Evolutionary conservation across 2,329 filamentous ascomycete species (phyloP).

Genomic region (Cercospora canescens): DNA sequence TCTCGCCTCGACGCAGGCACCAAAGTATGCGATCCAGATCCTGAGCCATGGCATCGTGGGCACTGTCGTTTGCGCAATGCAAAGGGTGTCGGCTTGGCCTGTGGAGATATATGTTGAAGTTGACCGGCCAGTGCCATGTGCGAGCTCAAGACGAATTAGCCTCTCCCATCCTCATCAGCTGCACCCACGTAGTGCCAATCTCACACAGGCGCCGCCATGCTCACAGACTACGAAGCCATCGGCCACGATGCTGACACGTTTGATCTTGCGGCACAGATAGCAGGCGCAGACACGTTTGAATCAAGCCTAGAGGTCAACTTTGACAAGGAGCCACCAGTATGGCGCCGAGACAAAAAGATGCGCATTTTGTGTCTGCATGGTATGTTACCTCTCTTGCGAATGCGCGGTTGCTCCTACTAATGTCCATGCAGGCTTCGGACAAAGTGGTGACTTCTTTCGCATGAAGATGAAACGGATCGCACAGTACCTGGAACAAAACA

Average conservation of each 20-base stretch:
- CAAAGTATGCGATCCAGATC: conserved; percentile 2
- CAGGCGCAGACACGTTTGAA: conserved; percentile 11
- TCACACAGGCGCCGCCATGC: conserved; percentile 1
- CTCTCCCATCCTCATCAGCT: too few relatives aligned
- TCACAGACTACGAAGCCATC: conserved; percentile 14
- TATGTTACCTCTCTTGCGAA: background rate
- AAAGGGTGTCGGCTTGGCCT: background rate
- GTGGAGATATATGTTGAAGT: background rate
- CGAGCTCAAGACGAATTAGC: too few relatives aligned
- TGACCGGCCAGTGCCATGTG: background rate
- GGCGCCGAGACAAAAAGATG: conserved; percentile 9
- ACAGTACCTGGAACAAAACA: conserved; percentile 13
- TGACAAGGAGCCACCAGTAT: conserved; percentile 6
- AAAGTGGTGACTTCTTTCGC: conserved; percentile 22
- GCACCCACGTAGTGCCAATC: too few relatives aligned
- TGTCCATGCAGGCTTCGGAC: conserved; percentile 17
- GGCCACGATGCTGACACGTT: conserved; percentile 12
- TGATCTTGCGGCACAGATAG: conserved; percentile 7
- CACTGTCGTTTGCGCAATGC: background rate
- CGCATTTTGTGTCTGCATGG: conserved; percentile 16
- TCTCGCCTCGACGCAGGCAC: background rate
- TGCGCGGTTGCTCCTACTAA: background rate
- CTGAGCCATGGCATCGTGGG: background rate
- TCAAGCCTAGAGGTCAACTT: conserved; percentile 11
- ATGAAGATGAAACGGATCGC: conserved; percentile 20